Conservation (phyloP, 2,329 filamentous ascomycete genomes). For the Thielaviopsis euricoi region DNA sequence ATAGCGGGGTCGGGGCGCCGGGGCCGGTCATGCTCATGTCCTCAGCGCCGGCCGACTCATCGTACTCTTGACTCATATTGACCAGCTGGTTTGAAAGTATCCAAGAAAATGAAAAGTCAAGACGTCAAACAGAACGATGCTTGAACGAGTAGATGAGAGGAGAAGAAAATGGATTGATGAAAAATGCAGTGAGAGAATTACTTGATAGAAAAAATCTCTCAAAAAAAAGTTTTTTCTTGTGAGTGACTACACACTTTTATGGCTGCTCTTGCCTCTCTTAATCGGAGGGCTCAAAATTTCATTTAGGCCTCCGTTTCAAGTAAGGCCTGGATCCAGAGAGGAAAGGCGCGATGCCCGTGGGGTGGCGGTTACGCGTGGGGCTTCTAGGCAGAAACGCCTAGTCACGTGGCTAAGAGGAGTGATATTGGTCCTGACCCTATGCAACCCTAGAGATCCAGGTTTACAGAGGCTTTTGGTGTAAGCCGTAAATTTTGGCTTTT, state of each 20-base stretch:
- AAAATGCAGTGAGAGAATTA: neutral
- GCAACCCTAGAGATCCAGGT: neutral
- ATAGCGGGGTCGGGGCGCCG: conserved; percentile 82
- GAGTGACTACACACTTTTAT: neutral
- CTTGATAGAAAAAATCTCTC: neutral
- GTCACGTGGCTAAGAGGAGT: neutral
- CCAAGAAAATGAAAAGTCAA: neutral
- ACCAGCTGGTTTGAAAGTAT: neutral
- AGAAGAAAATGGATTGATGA: neutral
- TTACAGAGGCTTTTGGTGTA: too few relatives aligned
- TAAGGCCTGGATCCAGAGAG: neutral
- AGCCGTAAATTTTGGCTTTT: too few relatives aligned
- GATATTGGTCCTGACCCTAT: neutral
- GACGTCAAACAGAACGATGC: neutral
- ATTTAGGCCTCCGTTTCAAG: neutral
- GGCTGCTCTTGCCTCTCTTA: conserved; percentile 1
- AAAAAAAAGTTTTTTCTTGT: neutral
- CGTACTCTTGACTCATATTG: conserved; percentile 39
- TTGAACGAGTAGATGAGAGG: neutral
- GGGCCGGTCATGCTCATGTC: conserved; percentile 63
- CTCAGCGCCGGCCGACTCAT: conserved; percentile 49
- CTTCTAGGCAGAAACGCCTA: conserved; percentile 6
- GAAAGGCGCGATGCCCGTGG: conserved; percentile 2
- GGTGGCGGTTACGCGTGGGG: neutral
- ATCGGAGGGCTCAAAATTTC: neutral